phyloP scores from a whole-genome alignment of 2,329 filamentous ascomycete genomes.

The Zymoseptoria brevis region DNA sequence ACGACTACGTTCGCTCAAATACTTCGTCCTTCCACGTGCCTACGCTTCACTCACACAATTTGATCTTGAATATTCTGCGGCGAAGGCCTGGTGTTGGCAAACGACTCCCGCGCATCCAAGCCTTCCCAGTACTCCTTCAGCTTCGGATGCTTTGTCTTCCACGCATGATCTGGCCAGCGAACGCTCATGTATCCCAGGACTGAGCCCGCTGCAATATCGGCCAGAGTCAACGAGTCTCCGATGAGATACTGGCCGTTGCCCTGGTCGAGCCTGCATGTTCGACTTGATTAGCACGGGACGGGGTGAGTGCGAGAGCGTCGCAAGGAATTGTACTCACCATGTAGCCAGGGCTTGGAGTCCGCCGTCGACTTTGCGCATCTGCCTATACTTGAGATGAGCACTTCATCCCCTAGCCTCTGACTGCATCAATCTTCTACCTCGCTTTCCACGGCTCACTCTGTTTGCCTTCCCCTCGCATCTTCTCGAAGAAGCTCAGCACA shows the following conservation, averaged over 20 bases:
- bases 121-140: constrained; percentile 40
- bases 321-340: constrained; percentile 10
- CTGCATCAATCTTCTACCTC: constrained; percentile 4
- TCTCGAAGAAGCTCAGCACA: constrained; percentile 33
- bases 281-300: background rate
- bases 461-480: constrained; percentile 22
- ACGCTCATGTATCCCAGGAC: constrained; percentile 31
- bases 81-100: constrained; percentile 26
- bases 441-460: constrained; percentile 27
- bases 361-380: constrained; percentile 31
- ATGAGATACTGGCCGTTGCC: constrained; percentile 23
- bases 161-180: constrained; percentile 27
- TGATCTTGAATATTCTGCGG: constrained; percentile 31
- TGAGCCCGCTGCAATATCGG: constrained; percentile 30
- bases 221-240: constrained; percentile 27
- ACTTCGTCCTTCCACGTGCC: background rate
- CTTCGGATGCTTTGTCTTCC: constrained; percentile 29
- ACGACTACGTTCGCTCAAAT: background rate
- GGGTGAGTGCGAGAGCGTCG: background rate
- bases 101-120: constrained; percentile 38
- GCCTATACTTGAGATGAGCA: constrained; percentile 15
- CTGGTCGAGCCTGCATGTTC: constrained; percentile 13
- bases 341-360: constrained; percentile 26
- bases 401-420: background rate
- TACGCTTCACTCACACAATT: constrained; percentile 24